Evolutionary conservation across 768 basidiomycete genomes (phyloP).

Genomic region (Serendipita sp.): DNA sequence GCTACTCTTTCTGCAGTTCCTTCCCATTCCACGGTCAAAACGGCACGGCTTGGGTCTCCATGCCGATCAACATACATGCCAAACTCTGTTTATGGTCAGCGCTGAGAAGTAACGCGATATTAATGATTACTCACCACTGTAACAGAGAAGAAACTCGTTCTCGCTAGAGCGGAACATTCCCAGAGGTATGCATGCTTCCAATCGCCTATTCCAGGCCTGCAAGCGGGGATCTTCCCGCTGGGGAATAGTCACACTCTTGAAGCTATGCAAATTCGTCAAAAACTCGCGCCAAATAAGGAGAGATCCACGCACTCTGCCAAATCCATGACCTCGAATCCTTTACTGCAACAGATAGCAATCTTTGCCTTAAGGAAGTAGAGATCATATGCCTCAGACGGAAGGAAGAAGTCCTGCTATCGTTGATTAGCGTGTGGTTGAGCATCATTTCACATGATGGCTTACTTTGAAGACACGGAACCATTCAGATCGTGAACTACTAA

Average conservation of each 20-base stretch:
- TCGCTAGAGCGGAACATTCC: slow-evolving; percentile 83
- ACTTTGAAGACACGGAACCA: slow-evolving; percentile 90
- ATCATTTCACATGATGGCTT: slow-evolving; percentile 8
- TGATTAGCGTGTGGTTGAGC: neutral
- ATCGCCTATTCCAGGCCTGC: slow-evolving; percentile 58
- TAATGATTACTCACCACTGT: slow-evolving; percentile 43
- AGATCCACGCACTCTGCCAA: slow-evolving; percentile 57
- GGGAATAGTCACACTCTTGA: slow-evolving; percentile 80
- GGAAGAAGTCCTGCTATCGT: slow-evolving; percentile 55
- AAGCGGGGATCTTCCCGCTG: slow-evolving; percentile 54
- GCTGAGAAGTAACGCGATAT: neutral
- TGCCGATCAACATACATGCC: slow-evolving; percentile 85
- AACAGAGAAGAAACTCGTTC: slow-evolving; percentile 78
- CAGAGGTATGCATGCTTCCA: slow-evolving; percentile 64
- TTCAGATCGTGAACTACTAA: slow-evolving; percentile 68
- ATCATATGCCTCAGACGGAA: slow-evolving; percentile 81
- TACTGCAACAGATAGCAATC: slow-evolving; percentile 83
- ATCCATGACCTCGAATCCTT: slow-evolving; percentile 97
- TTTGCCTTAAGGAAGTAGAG: slow-evolving; percentile 86
- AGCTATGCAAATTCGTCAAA: slow-evolving; percentile 26
- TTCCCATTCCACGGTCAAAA: slow-evolving; percentile 83
- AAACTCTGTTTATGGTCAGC: slow-evolving; percentile 38
- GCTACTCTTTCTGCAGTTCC: slow-evolving; percentile 78
- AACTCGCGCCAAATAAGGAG: neutral
- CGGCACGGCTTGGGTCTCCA: slow-evolving; percentile 62